Percentiles rank a stretch among this genome's conserved stretches.
These are phyloP conservation scores for Nakazawaea pomicola DNA, from an alignment of 805 yeast genomes.

Conservation along the genomic window DNA sequence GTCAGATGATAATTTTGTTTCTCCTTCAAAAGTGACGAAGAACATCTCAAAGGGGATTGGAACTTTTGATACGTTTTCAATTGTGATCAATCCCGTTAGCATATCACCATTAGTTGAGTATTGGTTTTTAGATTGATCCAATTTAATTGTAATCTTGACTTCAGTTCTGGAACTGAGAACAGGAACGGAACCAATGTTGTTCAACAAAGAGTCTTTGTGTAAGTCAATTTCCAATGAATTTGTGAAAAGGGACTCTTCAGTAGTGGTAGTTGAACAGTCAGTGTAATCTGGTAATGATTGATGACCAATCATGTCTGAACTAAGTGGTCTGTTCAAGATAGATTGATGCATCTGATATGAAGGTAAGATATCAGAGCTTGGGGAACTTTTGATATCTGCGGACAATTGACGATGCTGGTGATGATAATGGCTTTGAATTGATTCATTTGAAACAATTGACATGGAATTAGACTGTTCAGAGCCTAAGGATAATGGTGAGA, in stretches of 20 bases:
- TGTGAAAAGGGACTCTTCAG: conserved; percentile 23
- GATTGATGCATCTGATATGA: conserved; percentile 65
- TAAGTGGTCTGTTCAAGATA: conserved; percentile 17
- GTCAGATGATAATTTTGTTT: neutral
- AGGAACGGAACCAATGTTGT: conserved; percentile 37
- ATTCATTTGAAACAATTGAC: neutral
- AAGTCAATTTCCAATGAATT: conserved; percentile 23
- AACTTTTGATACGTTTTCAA: conserved; percentile 40
- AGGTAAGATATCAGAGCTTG: conserved; percentile 48
- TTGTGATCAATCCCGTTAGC: conserved; percentile 39
- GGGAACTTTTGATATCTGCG: neutral
- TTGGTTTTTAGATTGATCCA: neutral
- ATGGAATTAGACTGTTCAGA: neutral
- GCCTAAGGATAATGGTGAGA: neutral
- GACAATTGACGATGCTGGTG: too few relatives aligned
- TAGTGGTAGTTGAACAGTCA: conserved; percentile 13
- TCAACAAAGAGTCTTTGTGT: conserved; percentile 11
- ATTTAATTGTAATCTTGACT: neutral
- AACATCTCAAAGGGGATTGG: conserved; percentile 35
- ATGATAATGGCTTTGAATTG: neutral
- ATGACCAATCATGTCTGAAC: too few relatives aligned
- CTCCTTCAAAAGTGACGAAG: conserved; percentile 11
- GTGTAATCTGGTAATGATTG: conserved; percentile 1
- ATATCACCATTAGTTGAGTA: conserved; percentile 25
- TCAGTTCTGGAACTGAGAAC: conserved; percentile 34